A percentile compares a stretch with the other conserved stretches of the same genome.
Evolutionary conservation across 768 basidiomycete genomes (phyloP).

Genomic region (Holtermannia corniformis): DNA sequence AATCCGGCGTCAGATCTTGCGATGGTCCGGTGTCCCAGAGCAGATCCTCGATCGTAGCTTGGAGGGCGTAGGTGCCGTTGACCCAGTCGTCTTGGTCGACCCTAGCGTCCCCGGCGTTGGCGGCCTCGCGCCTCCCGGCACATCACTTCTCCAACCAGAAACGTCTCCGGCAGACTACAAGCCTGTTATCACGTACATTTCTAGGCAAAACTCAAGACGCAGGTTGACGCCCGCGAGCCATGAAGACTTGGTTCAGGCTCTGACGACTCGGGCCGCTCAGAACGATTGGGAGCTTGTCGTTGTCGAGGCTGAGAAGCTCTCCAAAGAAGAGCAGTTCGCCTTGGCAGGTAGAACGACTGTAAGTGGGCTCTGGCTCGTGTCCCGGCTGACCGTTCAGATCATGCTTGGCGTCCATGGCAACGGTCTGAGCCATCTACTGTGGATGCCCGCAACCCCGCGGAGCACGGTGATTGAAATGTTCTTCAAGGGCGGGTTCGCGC

Average conservation of each 20-base stretch:
- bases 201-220: constrained; percentile 66
- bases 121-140: constrained; percentile 6
- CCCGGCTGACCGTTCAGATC: constrained; percentile 50
- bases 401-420: constrained; percentile 94
- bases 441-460: constrained; percentile 78
- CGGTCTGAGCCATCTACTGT: constrained; percentile 73
- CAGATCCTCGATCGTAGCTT: constrained; percentile 30
- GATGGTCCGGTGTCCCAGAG: constrained; percentile 53
- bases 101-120: constrained; percentile 5
- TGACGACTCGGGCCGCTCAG: constrained; percentile 56
- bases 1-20: constrained; percentile 56
- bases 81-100: constrained; percentile 16
- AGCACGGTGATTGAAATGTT: constrained; percentile 91
- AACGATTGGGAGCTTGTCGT: constrained; percentile 58
- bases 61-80: constrained; percentile 33
- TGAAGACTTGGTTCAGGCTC: constrained; percentile 61
- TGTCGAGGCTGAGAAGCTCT: constrained; percentile 40
- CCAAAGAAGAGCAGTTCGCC: constrained; percentile 39
- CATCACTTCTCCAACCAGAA: background rate
- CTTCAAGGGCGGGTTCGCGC: constrained; percentile 70
- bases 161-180: constrained; percentile 37
- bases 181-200: constrained; percentile 86
- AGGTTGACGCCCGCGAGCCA: constrained; percentile 71
- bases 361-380: constrained; percentile 9
- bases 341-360: constrained; percentile 40